phyloP scores from a whole-genome alignment of 2,329 filamentous ascomycete genomes.

The Trichoderma koningiopsis region DNA sequence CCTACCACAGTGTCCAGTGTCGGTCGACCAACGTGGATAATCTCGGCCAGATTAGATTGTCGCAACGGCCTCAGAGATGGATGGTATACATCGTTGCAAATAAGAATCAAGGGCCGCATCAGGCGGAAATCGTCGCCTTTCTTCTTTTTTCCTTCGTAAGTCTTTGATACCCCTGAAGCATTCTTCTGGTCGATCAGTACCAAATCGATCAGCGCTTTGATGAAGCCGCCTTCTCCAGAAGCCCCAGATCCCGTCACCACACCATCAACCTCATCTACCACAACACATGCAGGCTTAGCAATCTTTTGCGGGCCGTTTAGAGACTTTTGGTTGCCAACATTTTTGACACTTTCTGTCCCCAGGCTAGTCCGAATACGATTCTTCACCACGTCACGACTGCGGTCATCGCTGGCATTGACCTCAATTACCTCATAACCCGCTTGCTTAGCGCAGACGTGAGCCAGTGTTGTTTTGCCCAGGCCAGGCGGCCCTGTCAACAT shows the following conservation, averaged over 20 bases:
- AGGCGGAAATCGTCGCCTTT: slow-evolving; percentile 86
- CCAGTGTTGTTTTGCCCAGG: slow-evolving; percentile 91
- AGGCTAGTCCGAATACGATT: slow-evolving; percentile 88
- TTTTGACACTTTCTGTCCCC: slow-evolving; percentile 90
- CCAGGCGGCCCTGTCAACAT: slow-evolving; percentile 90
- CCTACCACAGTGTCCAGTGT: slow-evolving; percentile 81
- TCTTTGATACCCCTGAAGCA: slow-evolving; percentile 35
- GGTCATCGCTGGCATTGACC: slow-evolving; percentile 96
- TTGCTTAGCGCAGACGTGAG: slow-evolving; percentile 92
- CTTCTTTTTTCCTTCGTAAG: slow-evolving; percentile 48
- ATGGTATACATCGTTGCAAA: slow-evolving; percentile 97
- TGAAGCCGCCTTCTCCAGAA: slow-evolving; percentile 87
- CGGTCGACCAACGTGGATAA: slow-evolving; percentile 89
- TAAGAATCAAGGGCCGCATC: slow-evolving; percentile 84
- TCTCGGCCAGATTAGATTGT: slow-evolving; percentile 82
- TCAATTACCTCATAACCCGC: slow-evolving; percentile 96
- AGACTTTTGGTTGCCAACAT: slow-evolving; percentile 63
- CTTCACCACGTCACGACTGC: slow-evolving; percentile 86
- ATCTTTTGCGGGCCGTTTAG: slow-evolving; percentile 63
- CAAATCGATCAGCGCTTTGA: slow-evolving; percentile 91
- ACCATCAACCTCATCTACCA: slow-evolving; percentile 96
- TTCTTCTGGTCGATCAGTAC: slow-evolving; percentile 87
- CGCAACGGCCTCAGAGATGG: slow-evolving; percentile 82
- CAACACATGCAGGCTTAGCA: slow-evolving; percentile 85
- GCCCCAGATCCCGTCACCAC: slow-evolving; percentile 78